Evolutionary conservation across 192 early-diverging fungal genomes (phyloP), one percentile per base, ranked within the genome.

Genomic region (Neocallimastix lanati): DNA sequence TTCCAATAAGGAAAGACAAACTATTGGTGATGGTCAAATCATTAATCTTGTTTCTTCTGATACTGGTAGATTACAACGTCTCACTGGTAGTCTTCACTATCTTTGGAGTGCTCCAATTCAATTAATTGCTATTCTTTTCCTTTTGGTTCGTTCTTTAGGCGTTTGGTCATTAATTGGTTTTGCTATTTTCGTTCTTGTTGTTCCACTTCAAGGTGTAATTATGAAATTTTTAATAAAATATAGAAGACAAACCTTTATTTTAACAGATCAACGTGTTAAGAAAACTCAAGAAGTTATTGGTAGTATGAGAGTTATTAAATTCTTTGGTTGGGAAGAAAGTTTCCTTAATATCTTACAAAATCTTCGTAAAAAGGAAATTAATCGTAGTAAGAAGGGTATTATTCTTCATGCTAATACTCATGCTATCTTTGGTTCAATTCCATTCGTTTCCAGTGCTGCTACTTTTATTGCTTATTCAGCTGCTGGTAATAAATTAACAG

Each of bases 1-100:
- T 15, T 89, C 90, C 27, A 81, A 84, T 40, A 87, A 85, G 78
- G 85, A 86, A 13, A 67, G 84, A 30, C 80, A 86, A 77, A 84
- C 84, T 78, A 87, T 87, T 29, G 83, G 79, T n/a, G 81, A 40
- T 2, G 82, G 82, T 27, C 78, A 83, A 29, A 86, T 86, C 5
- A 83, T 89, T 27, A 87, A 89, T 81, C 80, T 87, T 35, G 38
- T 87, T 12, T 81, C 82, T 16, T 82, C 83, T 15, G 80, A 80
- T 28, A 79, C 80, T 67, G 28, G 78, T 33, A 80, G 82, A 67
- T 50, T 78, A 1, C 28, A 82, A 28, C 77, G 82, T 28, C 38
- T 36, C n/a, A 50, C 82, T 0, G 80, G 81, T 1, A 86, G 80
- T 30, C 82, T 88, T 58, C 88, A 89, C 38, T 78, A 85, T 30